Base-by-base conservation (phyloP, 2,329 filamentous ascomycete species). In the Pezicula neosporulosa region DNA sequence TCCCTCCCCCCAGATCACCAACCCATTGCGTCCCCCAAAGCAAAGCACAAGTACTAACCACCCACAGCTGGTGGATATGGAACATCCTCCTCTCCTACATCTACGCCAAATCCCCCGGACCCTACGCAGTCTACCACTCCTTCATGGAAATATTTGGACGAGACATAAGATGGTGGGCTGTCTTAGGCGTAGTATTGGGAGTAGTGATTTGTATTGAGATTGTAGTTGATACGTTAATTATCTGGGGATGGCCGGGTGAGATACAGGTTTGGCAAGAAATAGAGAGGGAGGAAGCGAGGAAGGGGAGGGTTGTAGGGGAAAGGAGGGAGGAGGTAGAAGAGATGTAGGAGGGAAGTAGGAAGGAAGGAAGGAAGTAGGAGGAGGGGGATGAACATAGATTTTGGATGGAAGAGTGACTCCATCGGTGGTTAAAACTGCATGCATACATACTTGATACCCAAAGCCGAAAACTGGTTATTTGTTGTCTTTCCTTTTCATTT, bases 241-340 rank as follows among this genome's bases (percentile, higher is more conserved):
- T 82, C 2, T 78, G 85, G 6, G 86, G 87, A 63, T 87, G 84
- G 69, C 85, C 90, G 0, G 85, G 79, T 6, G 90, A 96, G 60
- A 83, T 85, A 47, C 88, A 96, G 62, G 68, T 88, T 18, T 96
- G 96, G 78, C 89, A 94, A 69, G 83, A 87, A 49, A 78, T 93
- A 35, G 92, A 97, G 44, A 33, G 30, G 30, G 30, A 33, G 9
- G 30, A 9, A 9, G 6, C 1, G 9, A 33, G 30, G 30, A 33
- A 4, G 30, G 4, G 24, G 24, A 24, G 6, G 24, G 7, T 4
- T 4, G 24, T 4, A 1, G 24, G 24, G 2, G 24, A 24, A 6
- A 6, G 24, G 24, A 24, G 96, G 78, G 89, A 94, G 69, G 83
- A 87, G 49, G 78, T 93, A 36, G n/a, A n/a, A n/a, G 92, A 97